Evolutionary conservation across 2,329 filamentous ascomycete genomes (phyloP).

Genomic region (Aureobasidium zeae): DNA sequence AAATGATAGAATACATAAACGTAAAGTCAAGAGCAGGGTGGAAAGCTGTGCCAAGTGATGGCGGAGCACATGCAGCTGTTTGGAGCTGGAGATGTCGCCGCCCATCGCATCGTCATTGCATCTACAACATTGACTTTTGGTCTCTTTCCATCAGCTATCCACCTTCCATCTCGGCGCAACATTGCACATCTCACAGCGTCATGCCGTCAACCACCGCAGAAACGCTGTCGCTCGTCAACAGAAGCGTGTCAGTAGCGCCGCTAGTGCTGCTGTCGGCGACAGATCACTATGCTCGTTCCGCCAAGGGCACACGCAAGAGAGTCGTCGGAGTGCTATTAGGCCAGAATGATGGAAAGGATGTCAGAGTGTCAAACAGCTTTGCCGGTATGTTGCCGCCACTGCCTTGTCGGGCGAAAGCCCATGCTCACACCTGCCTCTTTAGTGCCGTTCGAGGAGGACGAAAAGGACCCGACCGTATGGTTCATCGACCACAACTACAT

Average conservation of each 20-base stretch:
- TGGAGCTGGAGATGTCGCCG: too few relatives aligned
- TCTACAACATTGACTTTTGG: conserved; percentile 3
- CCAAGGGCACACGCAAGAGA: conserved; percentile 77
- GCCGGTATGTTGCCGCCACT: conserved; percentile 59
- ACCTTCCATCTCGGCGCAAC: conserved; percentile 1
- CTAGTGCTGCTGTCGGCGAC: conserved; percentile 95
- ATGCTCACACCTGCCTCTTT: conserved; percentile 19
- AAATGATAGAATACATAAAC: too few relatives aligned
- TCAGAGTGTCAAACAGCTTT: conserved; percentile 97
- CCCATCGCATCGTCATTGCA: conserved; percentile 1
- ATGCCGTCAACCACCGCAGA: conserved; percentile 98
- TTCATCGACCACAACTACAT: conserved; percentile 99
- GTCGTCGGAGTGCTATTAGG: conserved; percentile 92
- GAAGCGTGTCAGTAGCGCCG: conserved; percentile 93
- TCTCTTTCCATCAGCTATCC: background rate
- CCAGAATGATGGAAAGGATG: conserved; percentile 92
- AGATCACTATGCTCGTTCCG: conserved; percentile 94
- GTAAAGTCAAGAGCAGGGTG: too few relatives aligned
- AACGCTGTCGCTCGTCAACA: conserved; percentile 86
- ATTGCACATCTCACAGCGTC: conserved; percentile 26
- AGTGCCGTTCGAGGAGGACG: conserved; percentile 99
- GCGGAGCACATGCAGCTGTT: too few relatives aligned
- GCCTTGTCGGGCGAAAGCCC: background rate
- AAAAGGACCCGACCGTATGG: conserved; percentile 97
- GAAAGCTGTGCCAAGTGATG: too few relatives aligned